phyloP scores from a whole-genome alignment of 495 filamentous ascomycete species.

The Copromyces sp. region DNA sequence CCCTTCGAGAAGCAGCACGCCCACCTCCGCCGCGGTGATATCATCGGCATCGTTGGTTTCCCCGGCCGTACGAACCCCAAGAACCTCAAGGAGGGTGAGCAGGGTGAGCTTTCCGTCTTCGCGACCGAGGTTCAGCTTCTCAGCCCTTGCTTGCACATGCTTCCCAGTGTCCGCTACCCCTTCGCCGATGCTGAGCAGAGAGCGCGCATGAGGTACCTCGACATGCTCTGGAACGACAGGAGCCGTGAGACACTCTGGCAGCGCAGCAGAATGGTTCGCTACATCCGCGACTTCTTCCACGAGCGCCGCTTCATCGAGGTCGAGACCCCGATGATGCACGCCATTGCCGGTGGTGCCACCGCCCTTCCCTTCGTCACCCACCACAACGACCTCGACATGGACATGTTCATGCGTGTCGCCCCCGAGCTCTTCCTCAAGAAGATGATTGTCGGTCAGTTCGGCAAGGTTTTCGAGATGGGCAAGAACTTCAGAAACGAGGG shows the following conservation, averaged over 20 bases:
- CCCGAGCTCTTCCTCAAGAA: conserved; percentile 95
- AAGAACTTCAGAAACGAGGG: conserved; percentile 92
- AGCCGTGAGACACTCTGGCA: conserved; percentile 73
- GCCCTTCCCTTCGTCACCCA: conserved; percentile 92
- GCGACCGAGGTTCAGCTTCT: conserved; percentile 76
- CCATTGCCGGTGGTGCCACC: conserved; percentile 89
- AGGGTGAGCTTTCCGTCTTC: conserved; percentile 90
- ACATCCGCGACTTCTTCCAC: conserved; percentile 81
- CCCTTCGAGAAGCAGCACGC: conserved; percentile 83
- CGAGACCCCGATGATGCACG: conserved; percentile 97
- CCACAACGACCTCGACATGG: conserved; percentile 88
- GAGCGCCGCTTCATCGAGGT: conserved; percentile 79
- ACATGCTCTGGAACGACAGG: conserved; percentile 88
- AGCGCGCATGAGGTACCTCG: conserved; percentile 84
- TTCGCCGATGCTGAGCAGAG: conserved; percentile 91
- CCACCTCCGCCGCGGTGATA: conserved; percentile 79
- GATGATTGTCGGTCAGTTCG: conserved; percentile 82
- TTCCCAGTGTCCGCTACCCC: conserved; percentile 85
- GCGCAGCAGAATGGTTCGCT: conserved; percentile 73
- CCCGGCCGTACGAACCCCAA: conserved; percentile 85
- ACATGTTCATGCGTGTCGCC: conserved; percentile 82
- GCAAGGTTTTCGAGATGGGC: conserved; percentile 78
- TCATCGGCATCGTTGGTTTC: conserved; percentile 79
- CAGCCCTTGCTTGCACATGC: conserved; percentile 84
- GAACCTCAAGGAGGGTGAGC: conserved; percentile 54